Evolutionary conservation across 2,329 filamentous ascomycete species (phyloP).

Genomic region (Cordyceps cateniannulata): DNA sequence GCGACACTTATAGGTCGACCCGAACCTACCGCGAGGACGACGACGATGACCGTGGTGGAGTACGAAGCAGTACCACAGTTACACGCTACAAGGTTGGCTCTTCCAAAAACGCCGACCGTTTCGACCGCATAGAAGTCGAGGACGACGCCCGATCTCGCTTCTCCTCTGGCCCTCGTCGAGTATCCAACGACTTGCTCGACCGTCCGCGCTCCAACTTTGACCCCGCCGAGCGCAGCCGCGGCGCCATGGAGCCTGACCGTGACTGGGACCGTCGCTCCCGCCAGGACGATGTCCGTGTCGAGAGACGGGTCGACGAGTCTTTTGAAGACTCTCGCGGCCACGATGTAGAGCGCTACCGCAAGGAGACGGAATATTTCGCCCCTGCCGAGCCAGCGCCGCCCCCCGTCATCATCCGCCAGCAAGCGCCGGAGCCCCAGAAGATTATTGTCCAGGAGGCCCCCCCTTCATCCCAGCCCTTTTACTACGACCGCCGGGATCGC

Average conservation of each 20-base stretch:
- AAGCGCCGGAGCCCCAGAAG: constrained; percentile 48
- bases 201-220: constrained; percentile 47
- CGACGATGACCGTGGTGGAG: constrained; percentile 34
- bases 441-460: constrained; percentile 53
- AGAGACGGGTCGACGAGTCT: constrained; percentile 46
- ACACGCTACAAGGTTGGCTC: constrained; percentile 44
- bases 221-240: constrained; percentile 29
- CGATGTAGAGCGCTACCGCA: constrained; percentile 53
- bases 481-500: constrained; percentile 40
- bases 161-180: constrained; percentile 29
- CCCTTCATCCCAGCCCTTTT: constrained; percentile 43
- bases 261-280: constrained; percentile 39
- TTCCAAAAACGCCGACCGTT: constrained; percentile 33
- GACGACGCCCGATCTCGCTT: constrained; percentile 40
- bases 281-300: constrained; percentile 43
- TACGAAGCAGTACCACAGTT: constrained; percentile 40
- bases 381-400: constrained; percentile 41
- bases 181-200: constrained; percentile 35
- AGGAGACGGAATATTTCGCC: constrained; percentile 57
- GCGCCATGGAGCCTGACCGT: constrained; percentile 33
- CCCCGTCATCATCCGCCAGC: constrained; percentile 52
- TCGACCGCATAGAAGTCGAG: constrained; percentile 38
- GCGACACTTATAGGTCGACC: constrained; percentile 27
- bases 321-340: constrained; percentile 38
- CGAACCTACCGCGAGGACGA: constrained; percentile 29